A percentile compares a stretch with the other conserved stretches of the same genome.
Conservation (phyloP, 108 stramenopile species). For the Nitzschia sp. region DNA sequence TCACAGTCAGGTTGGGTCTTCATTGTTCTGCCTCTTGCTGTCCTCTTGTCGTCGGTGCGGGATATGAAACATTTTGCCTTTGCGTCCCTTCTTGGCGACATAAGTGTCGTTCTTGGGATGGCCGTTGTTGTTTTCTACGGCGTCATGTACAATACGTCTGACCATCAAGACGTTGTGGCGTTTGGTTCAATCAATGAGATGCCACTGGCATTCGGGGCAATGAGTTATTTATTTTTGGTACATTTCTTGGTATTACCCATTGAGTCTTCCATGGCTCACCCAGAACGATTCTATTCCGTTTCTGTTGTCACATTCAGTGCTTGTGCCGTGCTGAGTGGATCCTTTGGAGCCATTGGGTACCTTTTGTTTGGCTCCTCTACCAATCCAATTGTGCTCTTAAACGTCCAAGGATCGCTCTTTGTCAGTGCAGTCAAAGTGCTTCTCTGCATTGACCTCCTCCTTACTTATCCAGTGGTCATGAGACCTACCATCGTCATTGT, state of each 20-base stretch:
- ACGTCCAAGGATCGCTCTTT: conserved; percentile 17
- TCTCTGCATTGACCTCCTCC: conserved; percentile 34
- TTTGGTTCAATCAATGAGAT: conserved; percentile 26
- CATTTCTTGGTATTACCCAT: conserved; percentile 38
- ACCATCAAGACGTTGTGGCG: neutral
- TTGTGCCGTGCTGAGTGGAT: conserved; percentile 23
- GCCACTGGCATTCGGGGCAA: conserved; percentile 36
- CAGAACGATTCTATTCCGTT: conserved; percentile 15
- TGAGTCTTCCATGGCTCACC: conserved; percentile 35
- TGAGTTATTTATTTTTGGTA: conserved; percentile 36
- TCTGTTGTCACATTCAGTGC: conserved; percentile 17
- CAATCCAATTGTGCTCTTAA: conserved; percentile 31
- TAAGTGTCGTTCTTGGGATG: conserved; percentile 29
- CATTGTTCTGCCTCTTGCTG: conserved; percentile 17
- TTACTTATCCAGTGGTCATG: conserved; percentile 42
- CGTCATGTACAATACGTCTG: neutral
- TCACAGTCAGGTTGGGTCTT: conserved; percentile 8
- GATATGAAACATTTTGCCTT: conserved; percentile 33
- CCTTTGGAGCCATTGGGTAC: conserved; percentile 30
- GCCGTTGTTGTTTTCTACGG: conserved; percentile 30
- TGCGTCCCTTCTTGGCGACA: conserved; percentile 25
- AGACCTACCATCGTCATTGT: conserved; percentile 29
- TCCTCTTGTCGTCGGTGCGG: conserved; percentile 28
- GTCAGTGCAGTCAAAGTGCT: conserved; percentile 23
- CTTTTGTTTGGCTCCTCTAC: conserved; percentile 32